Evolutionary conservation across 148 eudicot genomes (phyloP).

Genomic region (Euryodendron excelsum): DNA sequence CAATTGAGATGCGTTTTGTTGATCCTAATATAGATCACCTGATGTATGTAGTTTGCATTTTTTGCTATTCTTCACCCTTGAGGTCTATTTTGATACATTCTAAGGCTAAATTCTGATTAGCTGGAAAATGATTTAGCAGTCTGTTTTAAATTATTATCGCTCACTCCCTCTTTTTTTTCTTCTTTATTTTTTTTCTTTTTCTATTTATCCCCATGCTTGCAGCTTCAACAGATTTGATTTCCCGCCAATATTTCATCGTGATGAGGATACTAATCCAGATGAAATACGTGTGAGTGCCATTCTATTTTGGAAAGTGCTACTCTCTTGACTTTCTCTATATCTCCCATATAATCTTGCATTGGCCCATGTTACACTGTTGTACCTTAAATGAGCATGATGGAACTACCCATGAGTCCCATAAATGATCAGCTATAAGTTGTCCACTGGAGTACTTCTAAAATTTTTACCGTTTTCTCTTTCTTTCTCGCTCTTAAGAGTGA

Average conservation of each 20-base stretch:
- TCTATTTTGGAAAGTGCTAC: background rate
- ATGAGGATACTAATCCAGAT: constrained; percentile 80
- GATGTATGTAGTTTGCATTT: constrained; percentile 51
- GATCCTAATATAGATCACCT: constrained; percentile 96
- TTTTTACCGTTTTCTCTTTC: too few species aligned
- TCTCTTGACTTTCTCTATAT: background rate
- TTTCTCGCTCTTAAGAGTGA: too few species aligned
- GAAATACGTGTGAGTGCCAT: constrained; percentile 71
- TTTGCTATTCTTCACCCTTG: background rate
- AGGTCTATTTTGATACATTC: background rate
- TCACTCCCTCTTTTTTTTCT: background rate
- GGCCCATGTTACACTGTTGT: background rate
- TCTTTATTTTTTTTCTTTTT: background rate
- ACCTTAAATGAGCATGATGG: background rate
- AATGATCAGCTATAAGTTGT: too few species aligned
- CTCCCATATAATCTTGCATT: background rate
- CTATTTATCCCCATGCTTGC: constrained; percentile 40
- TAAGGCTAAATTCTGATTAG: background rate
- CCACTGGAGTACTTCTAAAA: too few species aligned
- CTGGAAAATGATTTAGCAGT: background rate
- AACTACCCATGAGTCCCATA: too few species aligned
- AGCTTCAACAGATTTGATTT: constrained; percentile 90
- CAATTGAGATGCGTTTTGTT: constrained; percentile 94
- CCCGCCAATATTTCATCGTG: constrained; percentile 94
- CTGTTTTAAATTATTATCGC: background rate